Percentiles rank a stretch among this genome's conserved stretches.
Conservation (phyloP, 2,329 filamentous ascomycete genomes). For the Fusarium sp. region DNA sequence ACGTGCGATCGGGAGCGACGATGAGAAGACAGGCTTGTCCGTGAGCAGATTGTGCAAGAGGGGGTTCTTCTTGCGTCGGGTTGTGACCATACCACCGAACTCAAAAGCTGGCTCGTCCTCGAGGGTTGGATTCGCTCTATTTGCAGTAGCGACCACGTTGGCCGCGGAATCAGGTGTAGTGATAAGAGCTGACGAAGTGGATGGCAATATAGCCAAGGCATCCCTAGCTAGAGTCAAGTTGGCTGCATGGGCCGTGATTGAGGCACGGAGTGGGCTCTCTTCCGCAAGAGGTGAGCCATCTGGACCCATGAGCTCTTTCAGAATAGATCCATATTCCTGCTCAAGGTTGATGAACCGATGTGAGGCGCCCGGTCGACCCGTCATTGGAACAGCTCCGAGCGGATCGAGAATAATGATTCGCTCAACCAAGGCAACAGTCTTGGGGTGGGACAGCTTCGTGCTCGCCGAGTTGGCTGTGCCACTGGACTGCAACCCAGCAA, state of each 20-base stretch:
- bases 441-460: constrained; percentile 53
- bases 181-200: constrained; percentile 87
- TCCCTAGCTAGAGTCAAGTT: constrained; percentile 81
- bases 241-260: constrained; percentile 63
- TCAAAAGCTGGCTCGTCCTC: constrained; percentile 65
- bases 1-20: constrained; percentile 83
- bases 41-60: constrained; percentile 96
- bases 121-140: constrained; percentile 44
- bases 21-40: constrained; percentile 92
- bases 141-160: constrained; percentile 51
- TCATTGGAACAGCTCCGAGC: constrained; percentile 83
- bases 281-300: constrained; percentile 46
- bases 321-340: constrained; percentile 83
- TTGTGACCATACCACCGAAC: constrained; percentile 64
- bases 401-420: constrained; percentile 90
- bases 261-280: constrained; percentile 46
- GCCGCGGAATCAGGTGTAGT: constrained; percentile 89
- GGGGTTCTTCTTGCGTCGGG: constrained; percentile 76
- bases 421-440: constrained; percentile 75
- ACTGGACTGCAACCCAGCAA: constrained; percentile 73
- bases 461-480: neutral
- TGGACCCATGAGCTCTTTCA: constrained; percentile 65
- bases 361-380: constrained; percentile 52
- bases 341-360: constrained; percentile 87
- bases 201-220: constrained; percentile 80